phyloP scores from a whole-genome alignment of 345 rosid genomes.

The Bruguiera parviflora region DNA sequence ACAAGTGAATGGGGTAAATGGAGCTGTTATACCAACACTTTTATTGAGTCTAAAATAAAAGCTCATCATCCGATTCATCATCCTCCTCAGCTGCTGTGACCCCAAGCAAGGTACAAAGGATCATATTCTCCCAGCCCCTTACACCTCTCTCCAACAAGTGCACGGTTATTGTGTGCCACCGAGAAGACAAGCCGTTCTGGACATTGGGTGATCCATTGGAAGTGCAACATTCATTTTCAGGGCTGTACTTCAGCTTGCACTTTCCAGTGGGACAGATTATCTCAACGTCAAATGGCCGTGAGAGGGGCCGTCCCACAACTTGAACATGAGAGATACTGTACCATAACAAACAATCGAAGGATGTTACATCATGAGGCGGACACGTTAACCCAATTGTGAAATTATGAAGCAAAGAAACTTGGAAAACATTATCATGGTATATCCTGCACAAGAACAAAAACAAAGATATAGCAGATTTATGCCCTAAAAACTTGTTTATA shows the following conservation, averaged over 20 bases:
- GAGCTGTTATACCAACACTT: too few relatives aligned
- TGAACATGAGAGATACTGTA: constrained; percentile 32
- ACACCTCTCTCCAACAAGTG: constrained; percentile 28
- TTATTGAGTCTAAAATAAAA: constrained; percentile 1
- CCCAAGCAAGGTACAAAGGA: constrained; percentile 20
- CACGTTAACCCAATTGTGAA: too few relatives aligned
- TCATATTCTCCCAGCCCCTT: constrained; percentile 39
- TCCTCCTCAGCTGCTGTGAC: constrained; percentile 6
- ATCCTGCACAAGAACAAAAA: too few relatives aligned
- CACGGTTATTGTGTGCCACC: constrained; percentile 14
- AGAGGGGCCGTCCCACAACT: constrained; percentile 25
- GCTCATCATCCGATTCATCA: constrained; percentile 25
- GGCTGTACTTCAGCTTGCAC: constrained; percentile 27
- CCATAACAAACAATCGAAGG: not conserved
- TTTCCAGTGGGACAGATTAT: constrained; percentile 1
- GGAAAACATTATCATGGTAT: too few relatives aligned
- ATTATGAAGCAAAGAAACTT: too few relatives aligned
- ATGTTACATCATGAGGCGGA: too few relatives aligned
- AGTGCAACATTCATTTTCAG: constrained; percentile 12
- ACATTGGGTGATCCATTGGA: not conserved
- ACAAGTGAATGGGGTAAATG: too few relatives aligned
- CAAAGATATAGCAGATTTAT: too few relatives aligned
- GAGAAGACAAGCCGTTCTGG: constrained; percentile 6
- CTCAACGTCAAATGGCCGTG: constrained; percentile 22
- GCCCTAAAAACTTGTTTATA: too few relatives aligned